phyloP scores from a whole-genome alignment of 1,139 yeast species.

The Sugiyamaella paludigena region DNA sequence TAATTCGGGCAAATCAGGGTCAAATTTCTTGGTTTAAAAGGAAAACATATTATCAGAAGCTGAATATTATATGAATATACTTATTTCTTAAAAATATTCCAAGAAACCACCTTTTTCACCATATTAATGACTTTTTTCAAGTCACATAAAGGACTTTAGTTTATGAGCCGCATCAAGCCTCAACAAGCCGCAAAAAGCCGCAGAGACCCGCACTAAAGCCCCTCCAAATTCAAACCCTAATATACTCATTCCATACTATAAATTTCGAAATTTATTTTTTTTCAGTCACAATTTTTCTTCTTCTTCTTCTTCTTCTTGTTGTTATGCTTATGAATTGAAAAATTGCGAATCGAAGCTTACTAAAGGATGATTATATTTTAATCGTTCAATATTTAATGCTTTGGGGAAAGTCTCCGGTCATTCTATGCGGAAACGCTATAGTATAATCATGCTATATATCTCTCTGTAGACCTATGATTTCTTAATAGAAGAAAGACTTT shows the following conservation, averaged over 20 bases:
- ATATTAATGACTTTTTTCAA: no score
- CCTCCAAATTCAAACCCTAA: constrained; percentile 7
- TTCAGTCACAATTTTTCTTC: background rate
- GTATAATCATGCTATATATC: constrained; percentile 28
- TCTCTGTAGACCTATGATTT: background rate
- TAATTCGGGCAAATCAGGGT: no score
- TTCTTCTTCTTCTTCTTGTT: constrained; percentile 6
- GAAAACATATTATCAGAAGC: no score
- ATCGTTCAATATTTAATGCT: constrained; percentile 43
- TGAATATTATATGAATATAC: no score
- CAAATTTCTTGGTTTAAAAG: no score
- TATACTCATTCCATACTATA: background rate
- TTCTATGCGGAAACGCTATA: constrained; percentile 58
- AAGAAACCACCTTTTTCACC: no score
- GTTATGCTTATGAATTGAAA: constrained; percentile 47
- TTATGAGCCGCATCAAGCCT: no score
- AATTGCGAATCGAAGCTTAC: constrained; percentile 78
- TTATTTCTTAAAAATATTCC: no score
- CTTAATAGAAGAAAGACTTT: background rate
- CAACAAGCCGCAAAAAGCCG: no score
- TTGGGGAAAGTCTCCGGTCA: constrained; percentile 98
- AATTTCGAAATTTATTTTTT: background rate
- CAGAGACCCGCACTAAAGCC: no score
- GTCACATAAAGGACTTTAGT: no score
- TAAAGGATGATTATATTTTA: constrained; percentile 31